Percentiles rank a stretch among this genome's conserved stretches.
These are phyloP conservation scores for Corynascus novoguineensis DNA, from an alignment of 495 filamentous ascomycete species.

Conservation along the genomic window DNA sequence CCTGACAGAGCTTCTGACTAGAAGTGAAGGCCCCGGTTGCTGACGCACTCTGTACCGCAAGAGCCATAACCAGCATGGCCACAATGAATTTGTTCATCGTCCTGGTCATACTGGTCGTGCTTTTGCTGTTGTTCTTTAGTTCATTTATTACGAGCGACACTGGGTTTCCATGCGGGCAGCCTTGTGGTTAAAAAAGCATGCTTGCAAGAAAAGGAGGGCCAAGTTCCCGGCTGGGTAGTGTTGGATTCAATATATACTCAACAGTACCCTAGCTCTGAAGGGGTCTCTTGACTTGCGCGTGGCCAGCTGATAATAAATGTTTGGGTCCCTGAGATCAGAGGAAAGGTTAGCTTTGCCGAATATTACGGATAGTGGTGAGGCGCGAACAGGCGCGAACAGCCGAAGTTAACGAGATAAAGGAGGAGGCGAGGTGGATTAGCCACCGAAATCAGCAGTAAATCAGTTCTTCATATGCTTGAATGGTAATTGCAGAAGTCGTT, in stretches of 20 bases:
- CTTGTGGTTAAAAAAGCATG: background rate
- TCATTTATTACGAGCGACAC: background rate
- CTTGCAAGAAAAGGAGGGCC: background rate
- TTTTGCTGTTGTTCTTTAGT: background rate
- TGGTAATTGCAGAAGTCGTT: no score
- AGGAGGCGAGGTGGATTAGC: no score
- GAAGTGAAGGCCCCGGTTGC: background rate
- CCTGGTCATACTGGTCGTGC: background rate
- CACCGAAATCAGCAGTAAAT: no score
- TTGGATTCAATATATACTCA: background rate
- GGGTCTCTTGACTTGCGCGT: background rate
- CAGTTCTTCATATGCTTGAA: no score
- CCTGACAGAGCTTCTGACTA: conserved; percentile 15
- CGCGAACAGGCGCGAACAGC: no score
- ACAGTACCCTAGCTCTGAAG: background rate
- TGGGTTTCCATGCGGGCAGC: background rate
- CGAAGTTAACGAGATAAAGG: no score
- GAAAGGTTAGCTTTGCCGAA: no score
- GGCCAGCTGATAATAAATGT: background rate
- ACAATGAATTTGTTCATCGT: conserved; percentile 2
- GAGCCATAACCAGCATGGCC: conserved; percentile 9
- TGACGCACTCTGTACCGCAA: background rate
- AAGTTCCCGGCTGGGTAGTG: background rate
- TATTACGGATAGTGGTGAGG: no score
- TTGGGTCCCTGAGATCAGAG: background rate